Conservation (phyloP, 164 flowering plant species). For the Annona cherimola region DNA sequence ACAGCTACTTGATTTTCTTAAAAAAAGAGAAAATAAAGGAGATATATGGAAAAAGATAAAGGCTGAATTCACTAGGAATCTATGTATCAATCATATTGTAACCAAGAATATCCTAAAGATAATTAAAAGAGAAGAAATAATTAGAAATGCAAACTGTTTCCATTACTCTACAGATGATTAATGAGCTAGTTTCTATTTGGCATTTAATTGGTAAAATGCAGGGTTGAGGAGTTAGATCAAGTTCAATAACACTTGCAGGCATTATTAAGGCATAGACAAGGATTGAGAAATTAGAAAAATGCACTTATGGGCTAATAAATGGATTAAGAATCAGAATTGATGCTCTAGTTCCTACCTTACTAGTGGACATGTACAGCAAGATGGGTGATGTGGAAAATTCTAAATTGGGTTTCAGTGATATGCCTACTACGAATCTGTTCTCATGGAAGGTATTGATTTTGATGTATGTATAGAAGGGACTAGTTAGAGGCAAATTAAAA, state of each 20-base stretch:
- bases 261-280: slow-evolving; percentile 30
- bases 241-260: slow-evolving; percentile 29
- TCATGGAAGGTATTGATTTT: slow-evolving; percentile 50
- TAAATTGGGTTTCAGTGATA: slow-evolving; percentile 21
- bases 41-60: no score
- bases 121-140: no score
- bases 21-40: no score
- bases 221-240: slow-evolving; percentile 22
- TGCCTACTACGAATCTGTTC: slow-evolving; percentile 30
- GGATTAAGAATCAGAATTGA: slow-evolving; percentile 28
- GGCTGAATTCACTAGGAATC: no score
- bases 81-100: no score
- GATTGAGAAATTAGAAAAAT: slow-evolving; percentile 16
- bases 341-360: slow-evolving; percentile 28
- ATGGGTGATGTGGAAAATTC: slow-evolving; percentile 23
- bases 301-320: slow-evolving; percentile 28
- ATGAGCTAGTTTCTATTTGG: slow-evolving; percentile 17
- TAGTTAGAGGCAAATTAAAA: slow-evolving; percentile 24
- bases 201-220: slow-evolving; percentile 30
- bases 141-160: no score
- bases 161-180: no score
- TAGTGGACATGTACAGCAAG: slow-evolving; percentile 43
- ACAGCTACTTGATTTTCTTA: no score
- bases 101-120: no score
- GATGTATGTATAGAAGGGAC: slow-evolving; percentile 33